A percentile compares a stretch with the other conserved stretches of the same genome.
These are phyloP conservation scores for Arthrobotrys musiformis DNA, from an alignment of 2,329 filamentous ascomycete species.

Conservation along the genomic window DNA sequence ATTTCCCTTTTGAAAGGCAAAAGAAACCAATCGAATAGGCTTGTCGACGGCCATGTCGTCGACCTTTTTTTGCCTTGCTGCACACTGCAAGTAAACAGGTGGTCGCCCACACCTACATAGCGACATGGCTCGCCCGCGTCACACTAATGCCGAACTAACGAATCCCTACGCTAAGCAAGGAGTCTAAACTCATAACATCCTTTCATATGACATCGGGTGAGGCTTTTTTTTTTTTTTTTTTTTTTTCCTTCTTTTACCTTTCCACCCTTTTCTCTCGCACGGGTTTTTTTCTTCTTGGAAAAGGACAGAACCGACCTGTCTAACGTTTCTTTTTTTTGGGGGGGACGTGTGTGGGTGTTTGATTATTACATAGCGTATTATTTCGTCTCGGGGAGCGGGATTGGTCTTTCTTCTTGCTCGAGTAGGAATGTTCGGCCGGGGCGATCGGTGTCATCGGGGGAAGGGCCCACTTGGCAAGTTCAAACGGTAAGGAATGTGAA, in stretches of 20 bases:
- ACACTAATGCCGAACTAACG: conserved; percentile 52
- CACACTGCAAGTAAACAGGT: conserved; percentile 50
- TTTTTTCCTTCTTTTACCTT: conserved; percentile 37
- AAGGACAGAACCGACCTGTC: no score
- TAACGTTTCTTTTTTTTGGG: conserved; percentile 18
- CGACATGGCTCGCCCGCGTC: conserved; percentile 25
- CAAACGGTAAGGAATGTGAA: conserved; percentile 20
- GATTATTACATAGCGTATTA: no score
- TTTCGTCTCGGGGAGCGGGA: conserved; percentile 11
- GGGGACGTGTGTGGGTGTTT: no score
- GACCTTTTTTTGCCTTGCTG: conserved; percentile 19
- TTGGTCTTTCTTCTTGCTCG: conserved; percentile 25
- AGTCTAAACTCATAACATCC: conserved; percentile 55
- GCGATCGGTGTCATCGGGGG: conserved; percentile 28
- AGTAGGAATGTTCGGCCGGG: conserved; percentile 55
- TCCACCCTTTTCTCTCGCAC: conserved; percentile 15
- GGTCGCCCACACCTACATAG: conserved; percentile 29
- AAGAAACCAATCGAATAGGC: conserved; percentile 12
- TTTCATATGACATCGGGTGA: conserved; percentile 56
- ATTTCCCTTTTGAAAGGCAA: background rate
- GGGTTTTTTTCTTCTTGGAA: background rate
- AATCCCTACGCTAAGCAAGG: conserved; percentile 51
- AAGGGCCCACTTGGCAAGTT: conserved; percentile 13
- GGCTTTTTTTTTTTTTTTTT: conserved; percentile 48
- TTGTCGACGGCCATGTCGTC: no score